Percentiles rank a stretch among this genome's conserved stretches.
Evolutionary conservation across 139 green algal genomes (phyloP).

Genomic region (Nannochloris sp.): DNA sequence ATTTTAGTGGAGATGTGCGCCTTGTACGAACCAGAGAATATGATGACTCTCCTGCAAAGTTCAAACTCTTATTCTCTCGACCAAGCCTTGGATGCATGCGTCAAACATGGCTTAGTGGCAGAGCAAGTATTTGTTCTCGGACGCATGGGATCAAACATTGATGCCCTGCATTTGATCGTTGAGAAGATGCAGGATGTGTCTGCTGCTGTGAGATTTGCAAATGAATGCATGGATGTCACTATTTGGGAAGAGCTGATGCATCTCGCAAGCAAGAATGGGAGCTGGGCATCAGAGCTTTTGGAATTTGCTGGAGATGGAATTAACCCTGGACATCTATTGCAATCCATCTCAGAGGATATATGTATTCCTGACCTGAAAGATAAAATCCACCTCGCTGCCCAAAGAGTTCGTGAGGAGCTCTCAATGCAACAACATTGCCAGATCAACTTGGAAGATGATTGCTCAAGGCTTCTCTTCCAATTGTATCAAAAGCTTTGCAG

Average conservation of each 20-base stretch:
- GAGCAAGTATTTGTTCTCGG: slow-evolving; percentile 82
- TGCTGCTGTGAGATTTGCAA: slow-evolving; percentile 87
- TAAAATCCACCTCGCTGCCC: not conserved
- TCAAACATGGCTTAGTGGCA: slow-evolving; percentile 43
- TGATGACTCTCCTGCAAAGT: slow-evolving; percentile 72
- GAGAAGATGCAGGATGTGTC: slow-evolving; percentile 70
- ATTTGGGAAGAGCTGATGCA: slow-evolving; percentile 86
- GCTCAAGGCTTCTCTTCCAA: slow-evolving; percentile 38
- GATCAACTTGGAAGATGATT: slow-evolving; percentile 73
- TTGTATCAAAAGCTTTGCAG: slow-evolving; percentile 21
- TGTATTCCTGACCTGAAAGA: slow-evolving; percentile 60
- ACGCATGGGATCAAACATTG: slow-evolving; percentile 69
- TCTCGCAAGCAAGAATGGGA: slow-evolving; percentile 51
- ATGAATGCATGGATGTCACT: slow-evolving; percentile 70
- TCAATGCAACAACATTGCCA: slow-evolving; percentile 81
- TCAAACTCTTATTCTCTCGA: slow-evolving; percentile 78
- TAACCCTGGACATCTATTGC: slow-evolving; percentile 74
- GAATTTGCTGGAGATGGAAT: slow-evolving; percentile 72
- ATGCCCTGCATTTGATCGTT: slow-evolving; percentile 84
- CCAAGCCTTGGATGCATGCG: slow-evolving; percentile 59
- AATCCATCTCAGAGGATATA: slow-evolving; percentile 67
- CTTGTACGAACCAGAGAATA: slow-evolving; percentile 53
- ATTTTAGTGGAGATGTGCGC: slow-evolving; percentile 82
- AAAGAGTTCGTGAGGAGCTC: slow-evolving; percentile 34
- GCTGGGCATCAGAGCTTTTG: slow-evolving; percentile 70